Conservation (phyloP, 495 filamentous ascomycete genomes). For the Penicillium riverlandense region DNA sequence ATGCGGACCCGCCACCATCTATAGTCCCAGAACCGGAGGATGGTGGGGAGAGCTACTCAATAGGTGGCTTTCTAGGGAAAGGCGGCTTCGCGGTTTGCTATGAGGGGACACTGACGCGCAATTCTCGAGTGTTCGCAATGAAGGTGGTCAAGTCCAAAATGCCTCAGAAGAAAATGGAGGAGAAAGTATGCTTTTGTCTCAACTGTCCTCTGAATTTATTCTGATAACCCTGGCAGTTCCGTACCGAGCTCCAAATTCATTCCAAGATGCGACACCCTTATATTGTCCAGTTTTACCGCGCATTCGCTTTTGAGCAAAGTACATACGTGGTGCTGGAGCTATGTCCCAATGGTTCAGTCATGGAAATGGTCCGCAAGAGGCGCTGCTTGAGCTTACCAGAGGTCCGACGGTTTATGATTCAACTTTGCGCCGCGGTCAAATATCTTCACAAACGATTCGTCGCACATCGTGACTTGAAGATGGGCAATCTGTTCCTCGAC, state of each 20-base stretch:
- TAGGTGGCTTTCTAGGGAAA: slow-evolving; percentile 80
- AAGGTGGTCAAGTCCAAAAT: slow-evolving; percentile 90
- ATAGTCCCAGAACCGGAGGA: slow-evolving; percentile 69
- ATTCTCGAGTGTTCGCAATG: slow-evolving; percentile 65
- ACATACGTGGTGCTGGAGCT: slow-evolving; percentile 94
- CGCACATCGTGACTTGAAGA: slow-evolving; percentile 94
- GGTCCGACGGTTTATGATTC: slow-evolving; percentile 83
- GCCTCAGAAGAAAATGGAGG: slow-evolving; percentile 72
- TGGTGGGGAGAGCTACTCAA: slow-evolving; percentile 70
- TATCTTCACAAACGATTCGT: slow-evolving; percentile 93
- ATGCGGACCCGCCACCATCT: slow-evolving; percentile 69
- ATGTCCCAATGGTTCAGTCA: slow-evolving; percentile 93
- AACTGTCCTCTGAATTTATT: background rate
- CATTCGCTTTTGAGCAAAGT: slow-evolving; percentile 80
- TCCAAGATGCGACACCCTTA: slow-evolving; percentile 93
- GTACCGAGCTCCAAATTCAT: slow-evolving; percentile 95
- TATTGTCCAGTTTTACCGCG: slow-evolving; percentile 89
- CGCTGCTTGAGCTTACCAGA: slow-evolving; percentile 85
- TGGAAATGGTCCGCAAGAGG: slow-evolving; percentile 92
- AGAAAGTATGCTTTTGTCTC: slow-evolving; percentile 60
- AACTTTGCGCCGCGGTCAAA: slow-evolving; percentile 92
- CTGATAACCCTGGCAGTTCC: slow-evolving; percentile 61
- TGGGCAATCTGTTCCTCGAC: slow-evolving; percentile 96
- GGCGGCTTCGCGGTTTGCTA: slow-evolving; percentile 95
- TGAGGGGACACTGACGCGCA: slow-evolving; percentile 59